Evolutionary conservation across 306 rosid genomes (phyloP).

Genomic region (Acmispon strigosus): DNA sequence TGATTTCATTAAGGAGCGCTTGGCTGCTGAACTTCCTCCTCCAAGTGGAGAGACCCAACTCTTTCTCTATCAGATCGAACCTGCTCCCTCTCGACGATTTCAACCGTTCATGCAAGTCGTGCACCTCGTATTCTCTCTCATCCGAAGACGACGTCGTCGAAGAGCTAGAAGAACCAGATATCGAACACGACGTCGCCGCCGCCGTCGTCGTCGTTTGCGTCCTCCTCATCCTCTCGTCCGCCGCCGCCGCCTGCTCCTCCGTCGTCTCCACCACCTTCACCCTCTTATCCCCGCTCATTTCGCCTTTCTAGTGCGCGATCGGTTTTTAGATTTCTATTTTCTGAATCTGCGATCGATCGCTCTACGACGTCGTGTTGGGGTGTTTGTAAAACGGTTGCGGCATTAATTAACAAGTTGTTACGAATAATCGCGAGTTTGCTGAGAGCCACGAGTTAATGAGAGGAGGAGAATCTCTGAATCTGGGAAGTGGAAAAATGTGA

Average conservation of each 20-base stretch:
- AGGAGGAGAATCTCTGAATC: no score
- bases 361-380: no score
- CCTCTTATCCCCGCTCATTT: not conserved
- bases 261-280: not conserved
- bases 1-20: conserved; percentile 32
- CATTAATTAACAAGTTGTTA: no score
- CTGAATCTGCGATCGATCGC: no score
- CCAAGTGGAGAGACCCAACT: conserved; percentile 36
- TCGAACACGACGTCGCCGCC: not conserved
- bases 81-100: conserved; percentile 76
- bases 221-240: not conserved
- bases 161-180: not conserved
- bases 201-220: not conserved
- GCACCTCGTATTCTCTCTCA: conserved; percentile 45
- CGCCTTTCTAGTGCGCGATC: no score
- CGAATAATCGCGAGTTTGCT: no score
- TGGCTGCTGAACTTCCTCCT: conserved; percentile 46
- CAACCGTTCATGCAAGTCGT: conserved; percentile 48
- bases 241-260: not conserved
- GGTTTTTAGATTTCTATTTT: no score
- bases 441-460: no score
- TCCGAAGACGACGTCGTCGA: conserved; percentile 13
- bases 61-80: conserved; percentile 46
- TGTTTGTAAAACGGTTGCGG: no score
- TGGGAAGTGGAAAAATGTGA: not conserved